Base-by-base conservation (phyloP, 2,329 filamentous ascomycete genomes). In the Clonostachys byssicola region DNA sequence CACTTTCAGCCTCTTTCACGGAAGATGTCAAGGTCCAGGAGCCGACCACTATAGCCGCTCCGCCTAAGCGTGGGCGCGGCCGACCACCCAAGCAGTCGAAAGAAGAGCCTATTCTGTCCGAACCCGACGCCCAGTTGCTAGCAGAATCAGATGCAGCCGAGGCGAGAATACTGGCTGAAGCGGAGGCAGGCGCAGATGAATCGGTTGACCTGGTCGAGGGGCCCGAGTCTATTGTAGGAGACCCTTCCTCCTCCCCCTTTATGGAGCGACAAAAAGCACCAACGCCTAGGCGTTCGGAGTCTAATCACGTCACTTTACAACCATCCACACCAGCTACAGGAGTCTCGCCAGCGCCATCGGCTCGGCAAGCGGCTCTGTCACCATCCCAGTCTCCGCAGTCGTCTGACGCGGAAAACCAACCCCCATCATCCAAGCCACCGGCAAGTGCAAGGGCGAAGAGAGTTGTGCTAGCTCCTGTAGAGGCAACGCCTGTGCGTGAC, bases 341-440 rank as follows among this genome's bases (percentile, higher is more conserved):
- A 34, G 20, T 34, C 14, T 44, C 46, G 5, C 43, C 47, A 10
- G 33, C 40, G 16, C 36, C 48, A 17, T 71, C 73, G 6, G 74
- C 77, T 12, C 74, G 72, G 47, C 80, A 83, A 51, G 63, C 80
- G 12, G 78, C 67, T 2, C 55, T 80, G 6, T 81, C 81, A 1
- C 84, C 83, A 0, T 88, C 85, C 0, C 78, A 78, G 16, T 88
- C 87, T 2, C 85, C 85, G 0, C 87, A 89, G 55, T 86, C 87
- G 2, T 92, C 88, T 0, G 86, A 94, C 60, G 86, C 86, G 1
- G 89, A 94, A 63, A 92, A 92, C 55, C 83, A 80, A 43, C 87
- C 87, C 1, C 88, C 88, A 0, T 88, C 86, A 2, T 83, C 83
- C 6, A 80, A 74, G 46, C 79, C 78, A 2, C 71, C 76, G 4